phyloP scores from a whole-genome alignment of 331 rosid species.

The Erythrophleum ivorense region DNA sequence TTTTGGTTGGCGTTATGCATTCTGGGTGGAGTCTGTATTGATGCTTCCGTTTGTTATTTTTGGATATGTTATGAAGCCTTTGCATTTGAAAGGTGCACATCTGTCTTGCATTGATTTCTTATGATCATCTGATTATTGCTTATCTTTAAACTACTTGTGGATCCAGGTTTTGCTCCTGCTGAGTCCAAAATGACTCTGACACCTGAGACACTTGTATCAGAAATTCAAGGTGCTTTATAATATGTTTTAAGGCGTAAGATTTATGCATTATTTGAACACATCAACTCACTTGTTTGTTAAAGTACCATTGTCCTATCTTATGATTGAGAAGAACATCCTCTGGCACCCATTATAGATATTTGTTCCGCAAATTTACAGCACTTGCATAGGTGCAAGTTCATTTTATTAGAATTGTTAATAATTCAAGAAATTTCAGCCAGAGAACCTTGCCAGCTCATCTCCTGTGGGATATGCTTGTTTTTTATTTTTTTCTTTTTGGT shows the following conservation, averaged over 20 bases:
- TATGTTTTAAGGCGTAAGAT: slow-evolving; percentile 26
- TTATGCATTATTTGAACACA: slow-evolving; percentile 19
- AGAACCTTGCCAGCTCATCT: slow-evolving; percentile 18
- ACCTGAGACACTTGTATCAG: slow-evolving; percentile 49
- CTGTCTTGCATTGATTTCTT: slow-evolving; percentile 33
- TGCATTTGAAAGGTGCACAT: slow-evolving; percentile 76
- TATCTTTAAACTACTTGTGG: slow-evolving; percentile 38
- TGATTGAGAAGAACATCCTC: slow-evolving; percentile 24
- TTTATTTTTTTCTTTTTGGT: not conserved
- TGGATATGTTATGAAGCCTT: slow-evolving; percentile 82
- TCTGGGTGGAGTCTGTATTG: slow-evolving; percentile 76
- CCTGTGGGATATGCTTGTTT: not conserved
- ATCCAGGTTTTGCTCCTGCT: slow-evolving; percentile 69
- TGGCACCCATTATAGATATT: not conserved
- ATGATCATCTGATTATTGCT: slow-evolving; percentile 25
- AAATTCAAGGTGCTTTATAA: slow-evolving; percentile 60
- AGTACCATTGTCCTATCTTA: slow-evolving; percentile 3
- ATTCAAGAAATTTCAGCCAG: not conserved
- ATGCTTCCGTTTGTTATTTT: slow-evolving; percentile 89
- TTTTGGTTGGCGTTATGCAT: slow-evolving; percentile 82
- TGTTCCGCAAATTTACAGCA: not conserved
- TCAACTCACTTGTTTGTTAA: not conserved
- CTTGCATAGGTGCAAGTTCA: not conserved
- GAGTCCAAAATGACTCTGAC: slow-evolving; percentile 53
- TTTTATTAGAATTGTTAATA: not conserved